Evolutionary conservation across 169 alveolate genomes (phyloP).

Genomic region (Cryptosporidium sp.): DNA sequence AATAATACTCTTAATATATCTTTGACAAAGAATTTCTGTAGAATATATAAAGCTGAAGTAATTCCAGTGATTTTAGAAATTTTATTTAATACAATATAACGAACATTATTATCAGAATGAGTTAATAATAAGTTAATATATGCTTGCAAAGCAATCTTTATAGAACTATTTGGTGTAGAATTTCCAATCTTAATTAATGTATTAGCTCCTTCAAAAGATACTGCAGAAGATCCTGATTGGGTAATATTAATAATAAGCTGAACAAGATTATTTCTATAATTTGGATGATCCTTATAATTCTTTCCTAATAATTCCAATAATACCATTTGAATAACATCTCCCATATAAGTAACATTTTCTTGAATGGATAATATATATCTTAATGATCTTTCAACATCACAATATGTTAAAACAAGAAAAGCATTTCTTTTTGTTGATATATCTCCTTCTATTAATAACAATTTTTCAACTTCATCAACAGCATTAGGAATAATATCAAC

Average conservation of each 20-base stretch:
- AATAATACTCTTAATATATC: constrained; percentile 48
- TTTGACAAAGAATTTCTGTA: constrained; percentile 44
- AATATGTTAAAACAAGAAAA: constrained; percentile 86
- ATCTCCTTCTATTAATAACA: constrained; percentile 87
- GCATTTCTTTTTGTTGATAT: constrained; percentile 94
- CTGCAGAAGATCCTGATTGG: constrained; percentile 83
- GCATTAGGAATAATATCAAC: constrained; percentile 89
- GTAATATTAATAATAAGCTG: constrained; percentile 79
- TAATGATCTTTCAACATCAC: constrained; percentile 88
- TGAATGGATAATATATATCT: constrained; percentile 80
- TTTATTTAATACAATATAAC: constrained; percentile 85
- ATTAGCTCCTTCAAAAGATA: constrained; percentile 91
- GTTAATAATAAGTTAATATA: constrained; percentile 84
- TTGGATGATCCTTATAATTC: constrained; percentile 88
- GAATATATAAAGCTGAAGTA: constrained; percentile 54
- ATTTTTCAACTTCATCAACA: constrained; percentile 82
- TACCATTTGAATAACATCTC: constrained; percentile 88
- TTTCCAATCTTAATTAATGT: constrained; percentile 80
- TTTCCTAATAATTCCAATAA: constrained; percentile 90
- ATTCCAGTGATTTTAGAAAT: constrained; percentile 74
- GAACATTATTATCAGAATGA: constrained; percentile 89
- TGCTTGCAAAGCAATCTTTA: constrained; percentile 85
- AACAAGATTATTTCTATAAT: constrained; percentile 81
- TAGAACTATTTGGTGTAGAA: constrained; percentile 84
- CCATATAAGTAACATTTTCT: constrained; percentile 75